Percentiles rank a stretch among this genome's conserved stretches.
These are phyloP conservation scores for Acarospora socialis DNA, from an alignment of 2,329 filamentous ascomycete species.

Conservation along the genomic window DNA sequence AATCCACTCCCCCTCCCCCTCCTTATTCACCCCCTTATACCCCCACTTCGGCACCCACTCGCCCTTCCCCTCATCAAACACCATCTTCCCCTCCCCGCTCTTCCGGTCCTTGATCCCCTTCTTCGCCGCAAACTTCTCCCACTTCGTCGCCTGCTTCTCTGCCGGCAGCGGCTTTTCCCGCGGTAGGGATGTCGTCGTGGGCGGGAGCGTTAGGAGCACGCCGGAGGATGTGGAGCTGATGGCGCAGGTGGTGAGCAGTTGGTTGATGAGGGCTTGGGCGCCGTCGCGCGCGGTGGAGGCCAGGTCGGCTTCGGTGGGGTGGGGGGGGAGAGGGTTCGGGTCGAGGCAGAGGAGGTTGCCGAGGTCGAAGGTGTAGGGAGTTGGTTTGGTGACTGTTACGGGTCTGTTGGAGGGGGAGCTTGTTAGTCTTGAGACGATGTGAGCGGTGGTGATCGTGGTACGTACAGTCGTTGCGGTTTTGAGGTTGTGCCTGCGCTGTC, in stretches of 20 bases:
- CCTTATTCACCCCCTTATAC: constrained; percentile 81
- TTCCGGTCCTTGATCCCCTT: constrained; percentile 90
- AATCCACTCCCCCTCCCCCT: constrained; percentile 70
- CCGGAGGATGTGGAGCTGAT: constrained; percentile 54
- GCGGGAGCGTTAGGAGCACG: constrained; percentile 67
- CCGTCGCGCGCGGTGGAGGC: constrained; percentile 68
- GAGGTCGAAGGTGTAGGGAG: constrained; percentile 84
- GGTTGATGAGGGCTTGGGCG: constrained; percentile 84
- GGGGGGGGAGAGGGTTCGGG: constrained; percentile 60
- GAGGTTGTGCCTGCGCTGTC: not conserved
- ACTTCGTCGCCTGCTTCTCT: constrained; percentile 74
- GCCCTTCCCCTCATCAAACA: constrained; percentile 69
- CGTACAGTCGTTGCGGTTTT: constrained; percentile 2
- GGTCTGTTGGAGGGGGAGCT: constrained; percentile 24
- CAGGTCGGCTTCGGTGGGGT: constrained; percentile 42
- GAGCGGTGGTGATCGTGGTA: not conserved
- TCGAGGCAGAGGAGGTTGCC: constrained; percentile 76
- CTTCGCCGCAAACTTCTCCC: constrained; percentile 91
- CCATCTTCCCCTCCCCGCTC: constrained; percentile 61
- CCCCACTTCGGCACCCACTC: constrained; percentile 95
- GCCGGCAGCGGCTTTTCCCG: constrained; percentile 84
- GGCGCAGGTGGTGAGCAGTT: constrained; percentile 77
- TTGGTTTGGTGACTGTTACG: constrained; percentile 62
- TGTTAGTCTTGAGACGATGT: constrained; percentile 9
- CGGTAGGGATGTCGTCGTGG: constrained; percentile 55